Base-by-base conservation (phyloP, 2,329 filamentous ascomycete species). In the Hirsutella thompsonii region DNA sequence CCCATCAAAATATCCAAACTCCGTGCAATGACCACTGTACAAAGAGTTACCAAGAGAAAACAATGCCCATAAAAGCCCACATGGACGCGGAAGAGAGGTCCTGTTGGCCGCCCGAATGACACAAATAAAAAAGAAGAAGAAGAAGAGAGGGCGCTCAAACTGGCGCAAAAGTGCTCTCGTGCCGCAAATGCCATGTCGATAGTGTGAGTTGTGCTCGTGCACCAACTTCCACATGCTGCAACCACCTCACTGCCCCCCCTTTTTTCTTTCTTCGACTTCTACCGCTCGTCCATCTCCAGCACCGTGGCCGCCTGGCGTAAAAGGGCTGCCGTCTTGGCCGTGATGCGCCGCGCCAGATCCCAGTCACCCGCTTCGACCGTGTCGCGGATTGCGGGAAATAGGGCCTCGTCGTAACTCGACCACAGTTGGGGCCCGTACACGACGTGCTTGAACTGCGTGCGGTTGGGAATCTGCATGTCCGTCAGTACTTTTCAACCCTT, bases 401-500 rank as follows among this genome's bases (percentile, higher is more conserved):
- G 53, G 34, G 56, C 53, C 37, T 52, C 53, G 39, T 59, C 55
- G 38, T 58, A 51, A 38, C 50, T 51, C 8, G 79, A 80, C 81
- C 86, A 89, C 3, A 76, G 67, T 53, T 86, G 76, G 1, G 92
- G 92, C 2, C 84, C 90, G 56, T 89, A 94, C 42, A 98, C 66
- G 54, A 93, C 74, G 61, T 95, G 92, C 60, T 93, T 94, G 70
- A 88, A 98, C 62, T 96, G 92, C 5, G 83, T 84, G 48, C 90
- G 80, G 51, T 86, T 86, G 32, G 85, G 84, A 4, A 94, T 74
- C 83, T 88, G 37, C 43, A 20, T 3, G 8, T 8, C 34, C 6
- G 49, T 54, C 39, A 52, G 42, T 32, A 42, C 28, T 33, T 26
- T 16, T 4, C 8, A 16, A 16, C 4, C 29, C 4, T 32, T 11